phyloP scores from a whole-genome alignment of 768 basidiomycete species.

The Mycena galopus region DNA sequence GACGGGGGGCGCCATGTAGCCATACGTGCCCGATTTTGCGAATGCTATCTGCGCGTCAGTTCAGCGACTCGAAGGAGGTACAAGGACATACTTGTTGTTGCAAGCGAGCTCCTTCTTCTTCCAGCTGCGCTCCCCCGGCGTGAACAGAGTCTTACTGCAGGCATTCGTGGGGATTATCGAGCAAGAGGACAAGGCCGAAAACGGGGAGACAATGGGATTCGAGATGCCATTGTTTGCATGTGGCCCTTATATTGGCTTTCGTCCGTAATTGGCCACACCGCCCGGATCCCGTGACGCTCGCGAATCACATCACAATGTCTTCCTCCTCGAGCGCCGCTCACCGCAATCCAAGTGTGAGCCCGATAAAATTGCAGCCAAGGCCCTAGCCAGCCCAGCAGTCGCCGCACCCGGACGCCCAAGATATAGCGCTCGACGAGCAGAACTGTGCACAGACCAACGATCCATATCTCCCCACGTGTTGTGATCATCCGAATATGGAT shows the following conservation, averaged over 20 bases:
- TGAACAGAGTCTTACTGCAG: conserved; percentile 46
- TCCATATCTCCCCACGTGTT: conserved; percentile 10
- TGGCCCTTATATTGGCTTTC: conserved; percentile 22
- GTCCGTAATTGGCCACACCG: conserved; percentile 13
- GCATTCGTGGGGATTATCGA: conserved; percentile 46
- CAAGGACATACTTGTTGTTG: conserved; percentile 43
- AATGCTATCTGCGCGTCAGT: conserved; percentile 41
- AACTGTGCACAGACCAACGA: neutral
- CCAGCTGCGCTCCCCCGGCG: conserved; percentile 55
- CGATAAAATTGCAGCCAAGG: neutral
- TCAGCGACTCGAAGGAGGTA: neutral
- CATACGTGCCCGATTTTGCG: conserved; percentile 70
- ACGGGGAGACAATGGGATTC: conserved; percentile 29
- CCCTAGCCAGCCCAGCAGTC: neutral
- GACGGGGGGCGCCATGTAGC: conserved; percentile 56
- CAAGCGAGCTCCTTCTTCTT: conserved; percentile 46
- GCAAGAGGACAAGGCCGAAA: conserved; percentile 29
- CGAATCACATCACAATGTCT: neutral
- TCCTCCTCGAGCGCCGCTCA: neutral
- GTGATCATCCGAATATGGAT: conserved; percentile 1
- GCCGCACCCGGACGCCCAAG: neutral
- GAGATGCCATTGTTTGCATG: conserved; percentile 18
- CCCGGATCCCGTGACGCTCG: conserved; percentile 1
- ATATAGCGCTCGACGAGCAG: neutral
- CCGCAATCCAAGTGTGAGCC: neutral